These are phyloP conservation scores for Vigna trinervia DNA, from an alignment of 306 rosid genomes.

Conservation along the genomic window DNA sequence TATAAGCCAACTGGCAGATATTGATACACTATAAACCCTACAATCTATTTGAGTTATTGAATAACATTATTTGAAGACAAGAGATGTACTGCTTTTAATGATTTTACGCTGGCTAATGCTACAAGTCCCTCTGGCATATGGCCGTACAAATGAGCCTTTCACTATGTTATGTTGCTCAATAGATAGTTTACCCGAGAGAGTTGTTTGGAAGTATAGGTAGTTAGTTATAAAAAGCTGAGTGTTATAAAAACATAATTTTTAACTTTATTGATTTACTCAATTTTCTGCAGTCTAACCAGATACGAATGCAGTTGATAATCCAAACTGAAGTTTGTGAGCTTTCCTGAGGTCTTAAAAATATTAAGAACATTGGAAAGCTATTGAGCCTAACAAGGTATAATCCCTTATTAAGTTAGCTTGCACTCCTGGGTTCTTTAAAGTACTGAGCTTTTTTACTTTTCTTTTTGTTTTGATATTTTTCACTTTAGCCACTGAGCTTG, in stretches of 20 bases:
- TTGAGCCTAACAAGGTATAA: background rate
- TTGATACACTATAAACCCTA: background rate
- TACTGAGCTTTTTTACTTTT: too few species aligned
- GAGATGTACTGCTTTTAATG: background rate
- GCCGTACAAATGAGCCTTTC: background rate
- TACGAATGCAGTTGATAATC: background rate
- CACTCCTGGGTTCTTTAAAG: slow-evolving; percentile 2
- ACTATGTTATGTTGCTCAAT: background rate
- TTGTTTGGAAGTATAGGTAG: background rate
- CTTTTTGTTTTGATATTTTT: background rate
- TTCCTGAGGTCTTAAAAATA: background rate
- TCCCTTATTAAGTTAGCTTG: background rate
- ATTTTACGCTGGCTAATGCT: background rate
- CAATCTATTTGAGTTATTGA: background rate
- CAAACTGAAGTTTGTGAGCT: background rate
- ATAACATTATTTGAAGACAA: background rate
- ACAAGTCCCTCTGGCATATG: background rate
- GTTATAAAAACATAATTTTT: background rate
- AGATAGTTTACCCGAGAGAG: background rate
- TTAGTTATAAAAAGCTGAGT: background rate
- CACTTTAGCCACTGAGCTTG: background rate
- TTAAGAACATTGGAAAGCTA: background rate
- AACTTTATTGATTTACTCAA: background rate
- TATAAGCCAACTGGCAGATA: background rate
- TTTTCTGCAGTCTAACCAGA: slow-evolving; percentile 1